Evolutionary conservation across 768 basidiomycete genomes (phyloP).

Genomic region (Mycena amicta): DNA sequence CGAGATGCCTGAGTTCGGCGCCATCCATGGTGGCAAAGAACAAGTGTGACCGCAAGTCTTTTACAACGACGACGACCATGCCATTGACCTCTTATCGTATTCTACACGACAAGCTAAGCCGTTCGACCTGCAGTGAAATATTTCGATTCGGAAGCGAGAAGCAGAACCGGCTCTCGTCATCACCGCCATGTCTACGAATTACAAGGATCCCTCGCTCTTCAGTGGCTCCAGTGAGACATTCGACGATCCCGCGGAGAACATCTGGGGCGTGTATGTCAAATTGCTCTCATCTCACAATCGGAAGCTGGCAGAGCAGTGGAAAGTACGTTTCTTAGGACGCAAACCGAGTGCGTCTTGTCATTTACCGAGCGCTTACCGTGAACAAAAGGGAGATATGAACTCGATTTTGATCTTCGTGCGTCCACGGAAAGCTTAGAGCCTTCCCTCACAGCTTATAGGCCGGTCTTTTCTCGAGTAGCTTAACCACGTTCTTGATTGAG

Average conservation of each 20-base stretch:
- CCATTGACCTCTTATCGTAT: too few species aligned
- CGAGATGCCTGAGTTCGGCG: conserved; percentile 35
- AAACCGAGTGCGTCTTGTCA: not conserved
- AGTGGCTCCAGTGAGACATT: not conserved
- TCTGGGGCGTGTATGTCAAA: not conserved
- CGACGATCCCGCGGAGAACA: not conserved
- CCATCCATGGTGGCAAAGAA: conserved; percentile 33
- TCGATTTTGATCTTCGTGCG: conserved; percentile 20
- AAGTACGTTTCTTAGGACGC: not conserved
- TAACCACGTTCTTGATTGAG: conserved; percentile 31
- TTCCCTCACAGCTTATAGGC: too few species aligned
- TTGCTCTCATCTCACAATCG: not conserved
- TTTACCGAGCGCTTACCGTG: not conserved
- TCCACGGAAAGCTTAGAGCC: not conserved
- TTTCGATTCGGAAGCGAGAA: too few species aligned
- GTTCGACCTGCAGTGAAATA: too few species aligned
- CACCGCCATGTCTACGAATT: not conserved
- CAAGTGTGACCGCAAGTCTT: not conserved
- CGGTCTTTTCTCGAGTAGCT: conserved; percentile 31
- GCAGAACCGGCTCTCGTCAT: too few species aligned
- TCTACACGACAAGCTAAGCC: too few species aligned
- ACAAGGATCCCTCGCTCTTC: not conserved
- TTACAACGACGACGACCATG: too few species aligned
- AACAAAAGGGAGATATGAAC: conserved; percentile 15
- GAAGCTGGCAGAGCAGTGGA: not conserved